Evolutionary conservation across 768 basidiomycete genomes (phyloP), one percentile per base, ranked within the genome.

Genomic region (Tylopilus plumbeoviolaceoides): DNA sequence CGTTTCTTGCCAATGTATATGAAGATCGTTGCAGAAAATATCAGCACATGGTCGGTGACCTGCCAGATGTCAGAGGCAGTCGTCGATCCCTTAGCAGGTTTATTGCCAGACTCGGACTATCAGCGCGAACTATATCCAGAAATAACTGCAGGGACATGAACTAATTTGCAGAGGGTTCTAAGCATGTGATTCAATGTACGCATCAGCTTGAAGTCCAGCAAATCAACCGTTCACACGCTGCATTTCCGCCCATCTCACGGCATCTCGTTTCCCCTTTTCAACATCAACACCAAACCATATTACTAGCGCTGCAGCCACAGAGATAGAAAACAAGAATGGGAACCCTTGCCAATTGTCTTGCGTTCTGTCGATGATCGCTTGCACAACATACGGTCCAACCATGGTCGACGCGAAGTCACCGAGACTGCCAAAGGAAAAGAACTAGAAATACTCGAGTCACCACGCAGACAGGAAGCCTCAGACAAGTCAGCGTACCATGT

Each of bases 391-490:
- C 0, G 90, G 89, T 0, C 90, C 91, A 43, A 92, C 83, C 80
- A 91, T 89, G 3, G 85, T 87, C 17, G 87, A 90, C 0, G 89
- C 88, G 12, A 88, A 81, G 66, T 89, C 90, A 3, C 86, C 91
- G 21, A 94, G 78, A 8, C 89, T 89, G 59, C 89, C 93, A 21
- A 95, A 77, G 4, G 91, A 87, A 66, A 93, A 94, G 72, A 92
- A 93, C 84, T 90, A 60, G 5, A 3, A 6, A 17, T 18, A 11
- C 18, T 45, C 5, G 1, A 8, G 56, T 45, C 8, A 30, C 44
- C 4, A 8, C 0, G 21, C 1, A 6, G 14, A 23, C 17, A 12
- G 6, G 25, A 38, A 6, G 49, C 7, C 28, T 30, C 28, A 10
- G 25, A 40, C 23, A 2, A 17, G 1, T 17, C 9, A 9, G 47